Conservation (phyloP, 129 eudicot species). For the Centrapalus pauciflorus region DNA sequence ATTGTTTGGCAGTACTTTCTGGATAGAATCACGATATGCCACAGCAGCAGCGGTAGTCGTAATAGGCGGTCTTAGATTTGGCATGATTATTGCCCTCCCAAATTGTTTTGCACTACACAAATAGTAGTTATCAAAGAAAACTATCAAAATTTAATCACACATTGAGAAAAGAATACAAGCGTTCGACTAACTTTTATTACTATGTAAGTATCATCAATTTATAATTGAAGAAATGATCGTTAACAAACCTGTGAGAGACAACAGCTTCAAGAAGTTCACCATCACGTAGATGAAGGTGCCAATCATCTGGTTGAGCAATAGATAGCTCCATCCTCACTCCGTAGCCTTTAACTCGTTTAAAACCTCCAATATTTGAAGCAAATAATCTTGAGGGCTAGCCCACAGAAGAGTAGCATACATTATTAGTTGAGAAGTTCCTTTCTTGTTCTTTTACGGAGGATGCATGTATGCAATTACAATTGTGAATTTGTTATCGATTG, state of each 20-base stretch:
- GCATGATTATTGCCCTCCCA: conserved; percentile 96
- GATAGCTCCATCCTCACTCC: conserved; percentile 67
- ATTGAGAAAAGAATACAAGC: background rate
- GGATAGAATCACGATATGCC: conserved; percentile 56
- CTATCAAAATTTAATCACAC: background rate
- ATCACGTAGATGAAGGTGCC: conserved; percentile 99
- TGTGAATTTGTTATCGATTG: background rate
- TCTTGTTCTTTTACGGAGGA: background rate
- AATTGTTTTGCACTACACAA: conserved; percentile 61
- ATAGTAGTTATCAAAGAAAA: conserved; percentile 9
- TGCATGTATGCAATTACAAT: background rate
- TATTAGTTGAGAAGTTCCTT: background rate
- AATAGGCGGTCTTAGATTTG: conserved; percentile 85
- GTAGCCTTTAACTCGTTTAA: conserved; percentile 20
- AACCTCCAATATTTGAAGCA: conserved; percentile 18
- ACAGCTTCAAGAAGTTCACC: conserved; percentile 88
- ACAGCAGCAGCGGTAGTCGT: conserved; percentile 80
- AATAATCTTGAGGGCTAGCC: conserved; percentile 42
- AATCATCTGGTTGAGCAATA: conserved; percentile 90
- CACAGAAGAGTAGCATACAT: background rate
- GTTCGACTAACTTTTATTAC: background rate
- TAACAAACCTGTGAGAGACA: conserved; percentile 67
- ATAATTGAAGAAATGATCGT: conserved; percentile 2
- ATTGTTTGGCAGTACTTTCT: conserved; percentile 58
- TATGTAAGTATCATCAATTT: background rate